Base-by-base conservation (phyloP, 805 yeast species). In the Starmerella riodocensis region DNA sequence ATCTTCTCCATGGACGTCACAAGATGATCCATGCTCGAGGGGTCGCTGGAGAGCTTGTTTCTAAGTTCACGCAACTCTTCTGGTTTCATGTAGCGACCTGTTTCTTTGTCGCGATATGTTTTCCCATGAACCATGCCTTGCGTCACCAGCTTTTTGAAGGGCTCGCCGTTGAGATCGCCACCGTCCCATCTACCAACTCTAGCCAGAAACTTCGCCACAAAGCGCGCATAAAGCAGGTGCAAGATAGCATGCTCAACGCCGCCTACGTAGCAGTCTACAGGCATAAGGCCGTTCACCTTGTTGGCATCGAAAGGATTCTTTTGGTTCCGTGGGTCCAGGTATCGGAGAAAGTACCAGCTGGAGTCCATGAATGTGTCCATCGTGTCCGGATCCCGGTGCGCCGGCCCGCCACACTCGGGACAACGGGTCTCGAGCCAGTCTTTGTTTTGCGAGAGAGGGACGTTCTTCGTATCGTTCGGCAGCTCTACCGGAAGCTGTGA, bases 331-430 rank as follows among this genome's bases (percentile, higher is more conserved):
- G 93, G 65, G 56, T 91, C 97, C 2, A 77, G 60, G 52, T 73
- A 86, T 43, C 98, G 70, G 63, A 91, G 77, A 58, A 71, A 82
- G 59, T 91, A 91, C 98, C 98, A 91, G 3, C 96, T 85, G 14
- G 94, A 81, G 60, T 91, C 98, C 74, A 91, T 88, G 54, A 91
- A 91, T 0, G 98, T 91, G 55, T 91, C 98, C 98, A 91, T 88
- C 0, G 98, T 91, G 54, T 91, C 98, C 0, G 97, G 83, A 48
- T 91, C 98, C 52, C 98, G 70, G 41, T 70, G 74, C 0, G 95
- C 93, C 16, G 65, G 60, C 1, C 65, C 63, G 6, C 57, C 51
- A 62, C 98, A 91, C 0, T 71, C 67, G 6, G 98, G 98, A 57
- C 98, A 91, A 23, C 63, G 57, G 1, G 79, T 73, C 43, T 81